phyloP scores from a whole-genome alignment of 164 flowering plant genomes.

The Chimonanthus salicifolius region DNA sequence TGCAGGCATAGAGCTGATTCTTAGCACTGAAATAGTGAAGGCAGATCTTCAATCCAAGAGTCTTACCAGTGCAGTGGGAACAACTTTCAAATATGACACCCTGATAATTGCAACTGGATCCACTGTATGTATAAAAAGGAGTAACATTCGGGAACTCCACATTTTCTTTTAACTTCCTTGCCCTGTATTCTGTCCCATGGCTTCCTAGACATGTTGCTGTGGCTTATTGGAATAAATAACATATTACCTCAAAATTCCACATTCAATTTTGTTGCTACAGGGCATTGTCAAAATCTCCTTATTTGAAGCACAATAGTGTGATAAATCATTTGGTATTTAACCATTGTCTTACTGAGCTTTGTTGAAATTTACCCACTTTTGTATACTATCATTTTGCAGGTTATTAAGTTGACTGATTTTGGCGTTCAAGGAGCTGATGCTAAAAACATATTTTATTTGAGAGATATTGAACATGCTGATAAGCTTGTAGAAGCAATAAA shows the following conservation, averaged over 20 bases:
- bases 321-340: background rate
- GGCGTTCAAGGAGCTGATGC: slow-evolving; percentile 92
- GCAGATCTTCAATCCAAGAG: slow-evolving; percentile 87
- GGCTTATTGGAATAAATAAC: background rate
- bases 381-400: slow-evolving; percentile 35
- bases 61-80: slow-evolving; percentile 63
- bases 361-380: background rate
- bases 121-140: slow-evolving; percentile 35
- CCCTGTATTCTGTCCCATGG: background rate
- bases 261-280: background rate
- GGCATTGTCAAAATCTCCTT: background rate
- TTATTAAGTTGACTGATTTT: slow-evolving; percentile 78
- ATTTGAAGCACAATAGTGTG: background rate
- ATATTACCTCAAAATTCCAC: background rate
- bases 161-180: background rate
- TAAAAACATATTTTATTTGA: slow-evolving; percentile 81
- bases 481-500: slow-evolving; percentile 71
- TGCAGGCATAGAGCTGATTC: slow-evolving; percentile 85
- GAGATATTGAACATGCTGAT: slow-evolving; percentile 96
- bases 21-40: slow-evolving; percentile 77
- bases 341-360: background rate
- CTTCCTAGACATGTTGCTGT: background rate
- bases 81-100: slow-evolving; percentile 56
- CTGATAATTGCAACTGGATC: slow-evolving; percentile 15
- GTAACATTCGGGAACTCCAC: background rate